These are phyloP conservation scores for Alternaria hordeiaustralica DNA, from an alignment of 2,329 filamentous ascomycete species.

Conservation along the genomic window DNA sequence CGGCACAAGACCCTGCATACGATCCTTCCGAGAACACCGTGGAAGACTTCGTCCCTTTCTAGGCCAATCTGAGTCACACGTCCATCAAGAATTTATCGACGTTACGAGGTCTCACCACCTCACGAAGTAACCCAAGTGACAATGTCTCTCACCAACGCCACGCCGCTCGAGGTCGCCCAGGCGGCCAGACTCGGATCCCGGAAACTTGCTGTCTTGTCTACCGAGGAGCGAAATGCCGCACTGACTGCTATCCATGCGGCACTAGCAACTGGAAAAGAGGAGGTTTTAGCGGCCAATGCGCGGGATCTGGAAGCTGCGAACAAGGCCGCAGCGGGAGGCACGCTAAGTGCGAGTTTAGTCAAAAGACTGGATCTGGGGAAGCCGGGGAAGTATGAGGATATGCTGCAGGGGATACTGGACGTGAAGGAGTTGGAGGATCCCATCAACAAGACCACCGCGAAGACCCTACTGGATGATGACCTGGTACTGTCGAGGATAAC, in stretches of 20 bases:
- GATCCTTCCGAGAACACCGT: not conserved
- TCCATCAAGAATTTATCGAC: not conserved
- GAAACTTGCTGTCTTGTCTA: conserved; percentile 79
- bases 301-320: conserved; percentile 78
- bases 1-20: conserved; percentile 14
- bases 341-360: conserved; percentile 80
- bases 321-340: conserved; percentile 74
- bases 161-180: conserved; percentile 76
- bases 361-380: conserved; percentile 86
- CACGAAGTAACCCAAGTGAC: conserved; percentile 22
- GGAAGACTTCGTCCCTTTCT: not conserved
- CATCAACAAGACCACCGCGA: conserved; percentile 81
- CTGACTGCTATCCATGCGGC: conserved; percentile 81
- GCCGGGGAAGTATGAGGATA: conserved; percentile 94
- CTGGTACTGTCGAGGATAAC: conserved; percentile 86
- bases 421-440: conserved; percentile 86
- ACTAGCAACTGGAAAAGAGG: conserved; percentile 71
- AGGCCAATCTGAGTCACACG: not conserved
- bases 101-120: conserved; percentile 12
- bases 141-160: conserved; percentile 88
- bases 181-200: conserved; percentile 83
- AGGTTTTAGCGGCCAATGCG: conserved; percentile 86
- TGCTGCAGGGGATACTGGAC: conserved; percentile 93
- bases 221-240: conserved; percentile 79
- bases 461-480: conserved; percentile 85